A percentile compares a stretch with the other conserved stretches of the same genome.
These are phyloP conservation scores for Cladosporium sp. DNA, from an alignment of 2,329 filamentous ascomycete genomes.

Conservation along the genomic window DNA sequence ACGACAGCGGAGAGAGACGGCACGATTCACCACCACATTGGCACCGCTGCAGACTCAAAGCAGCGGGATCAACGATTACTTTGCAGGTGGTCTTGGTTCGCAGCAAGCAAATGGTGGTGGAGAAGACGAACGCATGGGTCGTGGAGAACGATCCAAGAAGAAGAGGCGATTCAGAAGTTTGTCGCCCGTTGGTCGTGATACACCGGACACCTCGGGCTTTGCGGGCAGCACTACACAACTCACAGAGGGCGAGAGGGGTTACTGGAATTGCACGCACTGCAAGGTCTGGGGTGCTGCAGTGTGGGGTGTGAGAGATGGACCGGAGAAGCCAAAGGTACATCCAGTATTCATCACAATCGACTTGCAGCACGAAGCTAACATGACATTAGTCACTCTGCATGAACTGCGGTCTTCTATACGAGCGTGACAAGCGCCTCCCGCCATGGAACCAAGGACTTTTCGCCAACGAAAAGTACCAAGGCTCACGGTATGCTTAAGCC, in stretches of 20 bases:
- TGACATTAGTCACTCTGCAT: conserved; percentile 74
- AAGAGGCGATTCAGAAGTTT: conserved; percentile 89
- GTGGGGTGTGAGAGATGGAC: conserved; percentile 93
- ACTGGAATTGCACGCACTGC: conserved; percentile 89
- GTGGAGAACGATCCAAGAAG: conserved; percentile 91
- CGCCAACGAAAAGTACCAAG: conserved; percentile 43
- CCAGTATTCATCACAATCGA: neutral
- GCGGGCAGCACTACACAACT: conserved; percentile 66
- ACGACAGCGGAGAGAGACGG: conserved; percentile 83
- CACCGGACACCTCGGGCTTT: conserved; percentile 70
- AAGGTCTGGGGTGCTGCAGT: conserved; percentile 83
- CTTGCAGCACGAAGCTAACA: conserved; percentile 9
- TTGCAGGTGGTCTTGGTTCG: conserved; percentile 48
- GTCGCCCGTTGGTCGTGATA: conserved; percentile 78
- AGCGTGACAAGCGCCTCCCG: conserved; percentile 81
- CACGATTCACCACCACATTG: conserved; percentile 61
- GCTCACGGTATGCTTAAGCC: conserved; percentile 26
- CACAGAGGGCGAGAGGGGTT: conserved; percentile 71
- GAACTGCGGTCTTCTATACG: conserved; percentile 87
- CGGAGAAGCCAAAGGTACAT: conserved; percentile 76
- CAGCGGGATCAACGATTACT: conserved; percentile 52
- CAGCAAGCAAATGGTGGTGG: conserved; percentile 42
- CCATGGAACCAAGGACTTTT: conserved; percentile 74
- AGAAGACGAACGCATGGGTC: conserved; percentile 78
- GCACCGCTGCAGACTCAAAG: conserved; percentile 48